These are phyloP conservation scores for Nidularia sp. DNA, from an alignment of 768 basidiomycete genomes.

Conservation along the genomic window DNA sequence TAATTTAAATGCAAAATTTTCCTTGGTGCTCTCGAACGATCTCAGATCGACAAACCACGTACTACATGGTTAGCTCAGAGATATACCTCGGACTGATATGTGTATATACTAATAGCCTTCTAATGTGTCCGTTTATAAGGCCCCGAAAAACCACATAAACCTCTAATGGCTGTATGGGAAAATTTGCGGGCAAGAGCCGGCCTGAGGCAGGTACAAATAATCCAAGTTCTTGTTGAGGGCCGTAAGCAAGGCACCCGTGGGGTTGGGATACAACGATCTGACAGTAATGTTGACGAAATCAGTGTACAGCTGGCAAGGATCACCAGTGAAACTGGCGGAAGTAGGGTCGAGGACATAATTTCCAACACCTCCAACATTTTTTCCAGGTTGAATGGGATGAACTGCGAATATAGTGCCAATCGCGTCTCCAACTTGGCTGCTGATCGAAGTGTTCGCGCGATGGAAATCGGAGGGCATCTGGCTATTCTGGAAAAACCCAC, in stretches of 20 bases:
- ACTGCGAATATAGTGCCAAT: conserved; percentile 7
- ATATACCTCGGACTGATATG: no score
- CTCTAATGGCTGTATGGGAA: conserved; percentile 7
- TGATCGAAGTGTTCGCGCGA: conserved; percentile 9
- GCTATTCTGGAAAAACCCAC: conserved; percentile 18
- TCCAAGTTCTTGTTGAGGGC: conserved; percentile 14
- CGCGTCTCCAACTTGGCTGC: conserved; percentile 3
- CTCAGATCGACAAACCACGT: no score
- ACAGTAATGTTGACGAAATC: conserved; percentile 16
- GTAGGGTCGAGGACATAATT: conserved; percentile 14
- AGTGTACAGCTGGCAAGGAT: conserved; percentile 14
- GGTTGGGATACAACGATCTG: conserved; percentile 14
- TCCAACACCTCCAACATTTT: conserved; percentile 12
- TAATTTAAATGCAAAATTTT: no score
- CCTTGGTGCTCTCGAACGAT: no score
- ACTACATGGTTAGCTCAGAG: no score
- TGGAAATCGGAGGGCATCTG: conserved; percentile 15
- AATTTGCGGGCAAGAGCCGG: conserved; percentile 9
- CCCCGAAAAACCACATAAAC: no score
- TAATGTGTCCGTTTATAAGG: no score
- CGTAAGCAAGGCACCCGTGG: conserved; percentile 9
- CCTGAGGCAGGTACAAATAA: conserved; percentile 8
- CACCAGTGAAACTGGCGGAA: conserved; percentile 10
- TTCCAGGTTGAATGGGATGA: conserved; percentile 14
- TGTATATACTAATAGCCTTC: no score